Evolutionary conservation across 441 rosid genomes (phyloP).

Genomic region (Pelargonium myrrhifolium): DNA sequence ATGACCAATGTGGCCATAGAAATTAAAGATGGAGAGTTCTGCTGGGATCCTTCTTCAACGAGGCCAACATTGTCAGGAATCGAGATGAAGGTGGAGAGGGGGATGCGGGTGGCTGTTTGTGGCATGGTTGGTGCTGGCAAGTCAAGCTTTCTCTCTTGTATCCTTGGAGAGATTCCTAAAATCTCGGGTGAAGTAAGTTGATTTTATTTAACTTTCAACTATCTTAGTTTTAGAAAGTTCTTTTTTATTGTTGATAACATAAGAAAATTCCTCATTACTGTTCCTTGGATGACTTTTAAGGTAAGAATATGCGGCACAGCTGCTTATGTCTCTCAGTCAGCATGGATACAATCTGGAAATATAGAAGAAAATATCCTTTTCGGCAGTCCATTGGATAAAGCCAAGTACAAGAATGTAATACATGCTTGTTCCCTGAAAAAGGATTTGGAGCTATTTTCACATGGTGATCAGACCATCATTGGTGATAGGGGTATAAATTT

Average conservation of each 20-base stretch:
- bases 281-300: slow-evolving; percentile 31
- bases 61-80: slow-evolving; percentile 70
- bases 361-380: slow-evolving; percentile 98
- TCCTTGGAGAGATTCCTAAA: slow-evolving; percentile 97
- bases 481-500: slow-evolving; percentile 99
- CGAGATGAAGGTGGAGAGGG: slow-evolving; percentile 74
- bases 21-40: slow-evolving; percentile 68
- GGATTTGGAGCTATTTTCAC: slow-evolving; percentile 93
- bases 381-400: slow-evolving; percentile 94
- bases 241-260: background rate
- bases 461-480: slow-evolving; percentile 94
- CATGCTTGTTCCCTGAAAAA: slow-evolving; percentile 93
- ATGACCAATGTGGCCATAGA: slow-evolving; percentile 61
- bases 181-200: slow-evolving; percentile 89
- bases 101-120: slow-evolving; percentile 99
- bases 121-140: slow-evolving; percentile 97
- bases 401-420: slow-evolving; percentile 78
- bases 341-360: slow-evolving; percentile 99
- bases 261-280: slow-evolving; percentile 12
- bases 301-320: slow-evolving; percentile 87
- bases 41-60: slow-evolving; percentile 70
- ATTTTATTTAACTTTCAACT: slow-evolving; percentile 18
- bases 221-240: slow-evolving; percentile 4
- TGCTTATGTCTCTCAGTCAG: slow-evolving; percentile 97
- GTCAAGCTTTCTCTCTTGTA: slow-evolving; percentile 95